Evolutionary conservation across 1,284 basidiomycete species (phyloP).

Genomic region (Singerocomus rubriflavus): DNA sequence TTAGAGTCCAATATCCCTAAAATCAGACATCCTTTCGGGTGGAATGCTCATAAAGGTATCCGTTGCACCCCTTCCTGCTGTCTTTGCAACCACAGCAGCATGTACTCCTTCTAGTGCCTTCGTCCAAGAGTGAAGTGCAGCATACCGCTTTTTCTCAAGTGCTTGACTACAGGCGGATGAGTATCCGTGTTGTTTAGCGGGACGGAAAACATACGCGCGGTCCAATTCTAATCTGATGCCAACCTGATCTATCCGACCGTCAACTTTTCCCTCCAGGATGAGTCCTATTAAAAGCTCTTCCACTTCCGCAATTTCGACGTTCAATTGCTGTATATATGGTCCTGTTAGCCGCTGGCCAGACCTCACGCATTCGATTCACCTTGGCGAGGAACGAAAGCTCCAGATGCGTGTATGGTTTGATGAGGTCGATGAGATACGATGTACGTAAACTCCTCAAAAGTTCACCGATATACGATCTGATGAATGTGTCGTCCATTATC

Average conservation of each 20-base stretch:
- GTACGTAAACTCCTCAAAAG: constrained; percentile 90
- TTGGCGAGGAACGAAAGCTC: constrained; percentile 90
- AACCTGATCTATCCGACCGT: constrained; percentile 95
- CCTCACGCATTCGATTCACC: constrained; percentile 39
- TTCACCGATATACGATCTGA: constrained; percentile 91
- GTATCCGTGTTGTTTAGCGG: not conserved
- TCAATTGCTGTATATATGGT: constrained; percentile 70
- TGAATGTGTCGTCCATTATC: constrained; percentile 95
- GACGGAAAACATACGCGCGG: constrained; percentile 59
- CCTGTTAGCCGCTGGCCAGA: not conserved
- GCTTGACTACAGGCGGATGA: constrained; percentile 56
- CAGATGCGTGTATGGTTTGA: constrained; percentile 94
- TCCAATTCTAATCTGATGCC: constrained; percentile 90
- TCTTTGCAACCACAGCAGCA: constrained; percentile 70
- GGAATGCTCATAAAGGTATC: constrained; percentile 31
- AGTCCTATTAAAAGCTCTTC: constrained; percentile 92
- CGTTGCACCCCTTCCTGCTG: constrained; percentile 40
- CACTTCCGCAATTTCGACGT: constrained; percentile 83
- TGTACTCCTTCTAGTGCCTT: constrained; percentile 73
- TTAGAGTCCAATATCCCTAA: constrained; percentile 30
- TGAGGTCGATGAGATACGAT: constrained; percentile 95
- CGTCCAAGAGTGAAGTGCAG: constrained; percentile 80
- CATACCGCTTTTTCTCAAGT: constrained; percentile 80
- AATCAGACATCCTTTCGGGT: constrained; percentile 31
- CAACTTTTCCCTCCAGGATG: constrained; percentile 93